Conservation (phyloP, 2,329 filamentous ascomycete species). For the Pseudocercospora cruenta region DNA sequence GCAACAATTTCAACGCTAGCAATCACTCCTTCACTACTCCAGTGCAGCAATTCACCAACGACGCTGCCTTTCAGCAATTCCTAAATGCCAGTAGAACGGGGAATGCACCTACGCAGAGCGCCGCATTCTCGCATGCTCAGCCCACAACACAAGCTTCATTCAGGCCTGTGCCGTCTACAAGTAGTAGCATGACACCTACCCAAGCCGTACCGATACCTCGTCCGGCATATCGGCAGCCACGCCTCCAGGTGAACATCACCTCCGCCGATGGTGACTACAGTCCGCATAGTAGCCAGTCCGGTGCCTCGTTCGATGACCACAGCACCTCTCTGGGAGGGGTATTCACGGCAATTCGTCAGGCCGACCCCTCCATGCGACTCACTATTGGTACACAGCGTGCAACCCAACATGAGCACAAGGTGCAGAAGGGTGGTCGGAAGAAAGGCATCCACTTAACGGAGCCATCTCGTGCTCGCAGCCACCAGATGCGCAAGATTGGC, state of each 20-base stretch:
- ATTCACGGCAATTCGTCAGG: conserved; percentile 12
- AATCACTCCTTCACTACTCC: not conserved
- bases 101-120: not conserved
- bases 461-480: conserved; percentile 45
- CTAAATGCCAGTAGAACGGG: not conserved
- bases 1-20: not conserved
- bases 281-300: not conserved
- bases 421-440: conserved; percentile 38
- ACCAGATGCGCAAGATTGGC: conserved; percentile 50
- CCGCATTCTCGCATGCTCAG: not conserved
- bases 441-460: conserved; percentile 44
- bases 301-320: not conserved
- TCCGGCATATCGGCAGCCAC: not conserved
- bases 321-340: not conserved
- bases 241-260: not conserved
- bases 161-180: not conserved
- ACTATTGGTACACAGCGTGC: not conserved
- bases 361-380: conserved; percentile 10
- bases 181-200: not conserved
- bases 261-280: not conserved
- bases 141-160: not conserved
- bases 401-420: conserved; percentile 15
- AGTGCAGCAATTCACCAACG: not conserved
- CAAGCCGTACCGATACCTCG: not conserved
- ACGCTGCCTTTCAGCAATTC: not conserved